Percentiles rank a stretch among this genome's conserved stretches.
Evolutionary conservation across 2,329 filamentous ascomycete species (phyloP).

Genomic region (Cytospora mali): DNA sequence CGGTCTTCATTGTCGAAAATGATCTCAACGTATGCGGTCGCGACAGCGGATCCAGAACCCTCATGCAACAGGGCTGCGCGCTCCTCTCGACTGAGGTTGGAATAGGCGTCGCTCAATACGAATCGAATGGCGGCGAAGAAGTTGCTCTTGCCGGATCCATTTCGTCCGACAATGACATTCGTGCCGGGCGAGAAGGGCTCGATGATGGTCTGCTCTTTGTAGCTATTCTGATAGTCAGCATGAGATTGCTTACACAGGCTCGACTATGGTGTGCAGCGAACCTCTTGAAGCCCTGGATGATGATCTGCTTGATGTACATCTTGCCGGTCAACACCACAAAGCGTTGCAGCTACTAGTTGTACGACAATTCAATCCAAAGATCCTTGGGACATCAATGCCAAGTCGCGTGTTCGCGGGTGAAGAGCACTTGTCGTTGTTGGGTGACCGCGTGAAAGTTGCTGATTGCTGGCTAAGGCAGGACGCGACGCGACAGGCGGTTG

Average conservation of each 20-base stretch:
- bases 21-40: slow-evolving; percentile 99
- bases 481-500: slow-evolving; percentile 25
- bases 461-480: slow-evolving; percentile 15
- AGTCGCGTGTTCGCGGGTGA: not conserved
- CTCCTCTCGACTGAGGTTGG: slow-evolving; percentile 92
- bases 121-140: slow-evolving; percentile 99
- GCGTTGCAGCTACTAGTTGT: slow-evolving; percentile 18
- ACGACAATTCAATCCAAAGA: not conserved
- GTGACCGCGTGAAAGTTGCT: slow-evolving; percentile 3
- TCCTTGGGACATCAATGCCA: slow-evolving; percentile 4
- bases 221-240: slow-evolving; percentile 57
- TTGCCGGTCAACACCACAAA: slow-evolving; percentile 39
- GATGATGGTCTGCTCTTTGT: slow-evolving; percentile 99
- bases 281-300: slow-evolving; percentile 99
- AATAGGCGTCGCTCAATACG: slow-evolving; percentile 96
- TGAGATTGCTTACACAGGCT: slow-evolving; percentile 5
- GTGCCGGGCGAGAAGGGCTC: slow-evolving; percentile 97
- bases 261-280: slow-evolving; percentile 42
- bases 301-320: slow-evolving; percentile 99
- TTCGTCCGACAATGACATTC: slow-evolving; percentile 98
- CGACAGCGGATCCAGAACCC: slow-evolving; percentile 94
- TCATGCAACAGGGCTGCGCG: slow-evolving; percentile 96
- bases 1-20: slow-evolving; percentile 93
- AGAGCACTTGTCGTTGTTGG: slow-evolving; percentile 7
- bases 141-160: slow-evolving; percentile 99